Evolutionary conservation across 176 grass and related monocot genomes (phyloP).

Genomic region (Aegilops tauschii): DNA sequence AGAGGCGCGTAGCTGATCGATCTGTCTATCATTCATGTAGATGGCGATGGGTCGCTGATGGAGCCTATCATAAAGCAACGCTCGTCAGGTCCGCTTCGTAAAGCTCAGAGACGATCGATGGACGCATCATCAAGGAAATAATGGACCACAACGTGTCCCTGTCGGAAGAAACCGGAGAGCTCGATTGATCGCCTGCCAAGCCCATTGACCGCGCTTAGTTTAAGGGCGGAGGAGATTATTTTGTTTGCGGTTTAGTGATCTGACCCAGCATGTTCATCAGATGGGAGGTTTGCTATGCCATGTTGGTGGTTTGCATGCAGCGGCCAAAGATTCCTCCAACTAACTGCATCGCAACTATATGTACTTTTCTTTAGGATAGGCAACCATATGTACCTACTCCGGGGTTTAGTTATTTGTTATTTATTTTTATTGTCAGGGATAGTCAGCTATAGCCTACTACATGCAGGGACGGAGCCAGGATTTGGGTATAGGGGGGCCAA

Average conservation of each 20-base stretch:
- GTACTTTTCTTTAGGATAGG: background rate
- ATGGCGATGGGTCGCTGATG: constrained; percentile 33
- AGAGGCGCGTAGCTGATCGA: background rate
- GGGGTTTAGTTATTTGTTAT: background rate
- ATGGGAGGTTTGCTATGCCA: constrained; percentile 9
- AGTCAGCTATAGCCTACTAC: background rate
- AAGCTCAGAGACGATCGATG: constrained; percentile 18
- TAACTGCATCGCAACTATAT: constrained; percentile 21
- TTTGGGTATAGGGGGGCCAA: too few relatives aligned
- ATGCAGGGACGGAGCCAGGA: too few relatives aligned
- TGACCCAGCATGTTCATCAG: background rate
- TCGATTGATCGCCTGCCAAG: background rate
- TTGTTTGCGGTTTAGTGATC: constrained; percentile 27
- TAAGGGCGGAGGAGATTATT: background rate
- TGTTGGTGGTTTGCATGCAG: constrained; percentile 32
- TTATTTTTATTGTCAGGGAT: background rate
- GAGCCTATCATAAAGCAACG: constrained; percentile 14
- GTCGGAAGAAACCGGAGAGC: constrained; percentile 37
- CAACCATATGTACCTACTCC: background rate
- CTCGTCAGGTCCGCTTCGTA: constrained; percentile 18
- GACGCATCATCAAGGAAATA: constrained; percentile 2
- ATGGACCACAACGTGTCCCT: constrained; percentile 60
- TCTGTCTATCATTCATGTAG: constrained; percentile 5
- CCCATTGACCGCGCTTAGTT: constrained; percentile 44
- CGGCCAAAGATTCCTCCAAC: constrained; percentile 25